phyloP scores from a whole-genome alignment of 441 rosid species.

The Gossypium schwendimanii region DNA sequence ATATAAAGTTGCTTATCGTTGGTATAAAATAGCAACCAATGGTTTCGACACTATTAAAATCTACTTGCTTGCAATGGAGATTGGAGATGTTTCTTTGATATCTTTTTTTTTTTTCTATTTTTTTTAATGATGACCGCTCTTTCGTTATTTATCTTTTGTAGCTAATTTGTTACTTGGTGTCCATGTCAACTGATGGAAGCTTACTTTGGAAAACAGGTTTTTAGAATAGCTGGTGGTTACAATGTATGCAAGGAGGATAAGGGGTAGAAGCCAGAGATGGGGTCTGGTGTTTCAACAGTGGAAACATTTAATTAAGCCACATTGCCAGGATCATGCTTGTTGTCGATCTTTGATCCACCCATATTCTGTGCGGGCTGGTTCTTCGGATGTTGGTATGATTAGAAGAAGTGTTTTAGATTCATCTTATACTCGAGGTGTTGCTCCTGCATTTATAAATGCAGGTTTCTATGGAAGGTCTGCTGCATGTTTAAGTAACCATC shows the following conservation, averaged over 20 bases:
- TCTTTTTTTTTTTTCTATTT: neutral
- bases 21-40: neutral
- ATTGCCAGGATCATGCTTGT: conserved; percentile 25
- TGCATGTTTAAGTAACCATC: conserved; percentile 25
- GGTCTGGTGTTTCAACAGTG: conserved; percentile 39
- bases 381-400: conserved; percentile 22
- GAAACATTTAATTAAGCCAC: conserved; percentile 33
- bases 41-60: neutral
- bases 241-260: conserved; percentile 66
- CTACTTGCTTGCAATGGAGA: neutral
- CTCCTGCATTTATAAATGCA: conserved; percentile 19
- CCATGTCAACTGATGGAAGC: neutral
- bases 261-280: conserved; percentile 50
- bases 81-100: neutral
- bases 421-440: conserved; percentile 20
- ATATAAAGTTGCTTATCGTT: neutral
- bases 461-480: conserved; percentile 21
- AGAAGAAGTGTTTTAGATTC: conserved; percentile 33
- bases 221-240: conserved; percentile 23
- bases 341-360: conserved; percentile 24
- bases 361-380: conserved; percentile 19
- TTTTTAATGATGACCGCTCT: neutral
- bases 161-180: neutral
- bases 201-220: neutral
- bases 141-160: neutral